Evolutionary conservation across 1,284 basidiomycete genomes (phyloP), one percentile per base, ranked within the genome.

Genomic region (Stygiomarasmius scandens): DNA sequence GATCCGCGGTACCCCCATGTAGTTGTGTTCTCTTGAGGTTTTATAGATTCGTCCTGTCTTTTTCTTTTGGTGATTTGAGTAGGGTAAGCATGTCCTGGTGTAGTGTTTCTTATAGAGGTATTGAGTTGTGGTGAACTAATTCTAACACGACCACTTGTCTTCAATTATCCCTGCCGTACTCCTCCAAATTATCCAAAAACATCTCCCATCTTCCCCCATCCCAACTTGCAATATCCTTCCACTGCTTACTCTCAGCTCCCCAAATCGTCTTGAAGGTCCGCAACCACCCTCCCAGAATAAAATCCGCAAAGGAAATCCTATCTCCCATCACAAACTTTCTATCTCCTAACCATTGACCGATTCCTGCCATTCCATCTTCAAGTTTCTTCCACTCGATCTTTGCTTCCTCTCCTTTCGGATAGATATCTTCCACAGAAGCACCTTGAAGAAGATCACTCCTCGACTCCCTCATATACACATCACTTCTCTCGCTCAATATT

Each of bases 381-480:
- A 71, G 53, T 27, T 60, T 62, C 58, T 59, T 56, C 68, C 67
- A 70, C 47, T 62, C 43, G 44, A 54, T 54, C 38, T 56, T 44
- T 11, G 55, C 55, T 58, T 61, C 29, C 38, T 62, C 61, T 43
- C 66, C 69, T 10, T 51, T 59, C 20, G 55, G 54, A 43, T 5
- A 61, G 12, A 69, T 6, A 22, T 72, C 68, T 53, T 71, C 69
- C 34, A 75, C 14, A 34, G 32, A 56, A 41, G 59, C 62, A 49
- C 61, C 63, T 19, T 69, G 70, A n/a, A 63, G 65, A 16, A 16
- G 2, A 46, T n/a, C 52, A 64, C 71, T 67, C 29, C 71, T 65
- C 20, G 71, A 69, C n/a, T 50, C 24, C 24, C 66, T 56, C 61
- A 69, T 73, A 61, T 72, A 76, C 49, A 58, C 65, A 53, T 53